phyloP scores from a whole-genome alignment of 2,329 filamentous ascomycete species.

The Hymenoscyphus albidus region DNA sequence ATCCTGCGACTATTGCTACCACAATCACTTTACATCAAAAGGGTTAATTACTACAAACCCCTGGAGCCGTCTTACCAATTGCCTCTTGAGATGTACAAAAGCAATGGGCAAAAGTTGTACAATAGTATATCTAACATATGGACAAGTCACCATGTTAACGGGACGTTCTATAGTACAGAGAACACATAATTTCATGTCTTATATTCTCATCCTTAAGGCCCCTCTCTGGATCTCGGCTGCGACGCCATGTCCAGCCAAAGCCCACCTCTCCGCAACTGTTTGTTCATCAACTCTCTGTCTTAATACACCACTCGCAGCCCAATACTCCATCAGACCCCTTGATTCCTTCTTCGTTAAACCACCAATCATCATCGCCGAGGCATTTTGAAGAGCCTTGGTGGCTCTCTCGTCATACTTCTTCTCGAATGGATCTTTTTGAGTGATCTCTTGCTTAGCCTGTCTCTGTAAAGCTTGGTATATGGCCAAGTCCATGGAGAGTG shows the following conservation, averaged over 20 bases:
- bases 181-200: background rate
- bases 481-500: constrained; percentile 65
- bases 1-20: no score
- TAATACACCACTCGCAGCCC: constrained; percentile 77
- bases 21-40: background rate
- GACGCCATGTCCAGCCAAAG: constrained; percentile 73
- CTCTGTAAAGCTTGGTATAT: constrained; percentile 53
- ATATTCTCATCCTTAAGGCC: constrained; percentile 39
- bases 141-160: background rate
- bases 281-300: constrained; percentile 64
- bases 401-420: constrained; percentile 55
- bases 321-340: constrained; percentile 82
- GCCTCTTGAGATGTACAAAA: no score
- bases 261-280: constrained; percentile 77
- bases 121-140: constrained; percentile 1
- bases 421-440: constrained; percentile 50
- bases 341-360: constrained; percentile 73
- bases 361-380: constrained; percentile 54
- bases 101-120: background rate
- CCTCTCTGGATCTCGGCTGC: constrained; percentile 80
- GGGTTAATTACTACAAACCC: background rate
- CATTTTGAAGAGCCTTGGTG: constrained; percentile 49
- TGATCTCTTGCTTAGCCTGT: constrained; percentile 37
- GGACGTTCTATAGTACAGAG: constrained; percentile 1
- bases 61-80: background rate